Percentiles rank a stretch among this genome's conserved stretches.
These are phyloP conservation scores for Aspergillus pseudoviridinutans DNA, from an alignment of 2,329 filamentous ascomycete genomes.

Conservation along the genomic window DNA sequence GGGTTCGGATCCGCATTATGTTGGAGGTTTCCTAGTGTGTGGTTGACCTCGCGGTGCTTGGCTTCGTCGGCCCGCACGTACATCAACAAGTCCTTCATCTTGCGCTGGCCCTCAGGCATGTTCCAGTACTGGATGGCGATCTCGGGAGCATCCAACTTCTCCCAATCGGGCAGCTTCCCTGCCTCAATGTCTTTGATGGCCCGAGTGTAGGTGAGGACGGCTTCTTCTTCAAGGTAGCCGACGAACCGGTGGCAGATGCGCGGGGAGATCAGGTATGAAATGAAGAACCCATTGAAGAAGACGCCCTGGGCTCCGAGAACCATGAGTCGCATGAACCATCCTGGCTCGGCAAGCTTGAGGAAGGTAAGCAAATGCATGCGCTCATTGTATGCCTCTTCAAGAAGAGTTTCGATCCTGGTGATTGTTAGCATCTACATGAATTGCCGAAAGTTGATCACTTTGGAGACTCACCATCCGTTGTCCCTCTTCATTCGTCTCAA, in stretches of 20 bases:
- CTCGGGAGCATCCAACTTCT: slow-evolving; percentile 72
- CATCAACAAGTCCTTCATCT: slow-evolving; percentile 80
- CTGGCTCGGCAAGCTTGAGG: slow-evolving; percentile 83
- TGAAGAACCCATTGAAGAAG: slow-evolving; percentile 92
- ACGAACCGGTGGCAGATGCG: slow-evolving; percentile 92
- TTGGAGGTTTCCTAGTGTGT: slow-evolving; percentile 84
- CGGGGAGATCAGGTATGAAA: slow-evolving; percentile 81
- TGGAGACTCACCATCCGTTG: slow-evolving; percentile 67
- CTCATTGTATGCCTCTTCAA: slow-evolving; percentile 90
- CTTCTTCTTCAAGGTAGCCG: slow-evolving; percentile 95
- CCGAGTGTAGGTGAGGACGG: slow-evolving; percentile 89
- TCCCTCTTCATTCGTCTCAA: slow-evolving; percentile 83
- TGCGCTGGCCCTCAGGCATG: slow-evolving; percentile 78
- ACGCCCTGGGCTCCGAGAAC: slow-evolving; percentile 90
- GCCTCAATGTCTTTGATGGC: slow-evolving; percentile 82
- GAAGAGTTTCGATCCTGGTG: slow-evolving; percentile 76
- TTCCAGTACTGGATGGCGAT: slow-evolving; percentile 91
- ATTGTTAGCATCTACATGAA: neutral
- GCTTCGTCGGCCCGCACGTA: slow-evolving; percentile 91
- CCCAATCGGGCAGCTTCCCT: slow-evolving; percentile 80
- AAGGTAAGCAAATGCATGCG: slow-evolving; percentile 91
- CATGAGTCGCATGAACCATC: slow-evolving; percentile 86
- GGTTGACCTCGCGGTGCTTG: slow-evolving; percentile 90
- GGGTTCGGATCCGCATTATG: slow-evolving; percentile 88
- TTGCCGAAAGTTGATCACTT: neutral